A percentile compares a stretch with the other conserved stretches of the same genome.
phyloP scores from a whole-genome alignment of 768 basidiomycete species.

The Hericium rajendrae region DNA sequence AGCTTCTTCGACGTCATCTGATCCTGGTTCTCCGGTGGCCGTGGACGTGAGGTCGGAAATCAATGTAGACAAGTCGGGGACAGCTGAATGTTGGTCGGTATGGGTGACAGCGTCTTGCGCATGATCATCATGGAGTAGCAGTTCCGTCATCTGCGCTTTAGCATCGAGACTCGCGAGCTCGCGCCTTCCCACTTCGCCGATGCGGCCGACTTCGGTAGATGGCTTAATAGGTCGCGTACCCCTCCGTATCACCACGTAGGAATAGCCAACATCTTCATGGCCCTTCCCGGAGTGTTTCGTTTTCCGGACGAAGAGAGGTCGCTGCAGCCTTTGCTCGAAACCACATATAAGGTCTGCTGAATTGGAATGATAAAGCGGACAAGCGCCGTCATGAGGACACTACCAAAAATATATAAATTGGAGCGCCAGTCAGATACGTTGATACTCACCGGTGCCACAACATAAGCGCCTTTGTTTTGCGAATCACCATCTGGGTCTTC shows the following conservation, averaged over 20 bases:
- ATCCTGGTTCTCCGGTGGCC: not conserved
- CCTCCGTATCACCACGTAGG: slow-evolving; percentile 81
- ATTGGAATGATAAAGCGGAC: slow-evolving; percentile 64
- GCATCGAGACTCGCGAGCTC: slow-evolving; percentile 28
- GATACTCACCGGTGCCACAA: slow-evolving; percentile 69
- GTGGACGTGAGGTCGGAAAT: too few species aligned
- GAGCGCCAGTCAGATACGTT: slow-evolving; percentile 1
- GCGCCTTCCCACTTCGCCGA: slow-evolving; percentile 43
- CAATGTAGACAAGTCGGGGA: not conserved
- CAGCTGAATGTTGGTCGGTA: not conserved
- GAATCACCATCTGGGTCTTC: slow-evolving; percentile 33
- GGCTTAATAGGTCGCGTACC: slow-evolving; percentile 51
- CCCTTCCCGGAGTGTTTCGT: slow-evolving; percentile 83
- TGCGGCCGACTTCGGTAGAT: slow-evolving; percentile 34
- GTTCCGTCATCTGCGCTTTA: slow-evolving; percentile 10
- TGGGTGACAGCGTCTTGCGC: not conserved
- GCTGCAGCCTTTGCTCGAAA: slow-evolving; percentile 81
- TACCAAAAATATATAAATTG: slow-evolving; percentile 21
- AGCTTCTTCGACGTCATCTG: slow-evolving; percentile 36
- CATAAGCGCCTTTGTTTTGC: slow-evolving; percentile 52
- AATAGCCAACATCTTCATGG: slow-evolving; percentile 82
- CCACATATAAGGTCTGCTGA: slow-evolving; percentile 54
- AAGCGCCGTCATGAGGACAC: slow-evolving; percentile 87
- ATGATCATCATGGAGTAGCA: slow-evolving; percentile 16
- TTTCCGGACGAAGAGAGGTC: slow-evolving; percentile 73